These are phyloP conservation scores for Nakataea oryzae DNA, from an alignment of 2,329 filamentous ascomycete genomes.

Conservation along the genomic window DNA sequence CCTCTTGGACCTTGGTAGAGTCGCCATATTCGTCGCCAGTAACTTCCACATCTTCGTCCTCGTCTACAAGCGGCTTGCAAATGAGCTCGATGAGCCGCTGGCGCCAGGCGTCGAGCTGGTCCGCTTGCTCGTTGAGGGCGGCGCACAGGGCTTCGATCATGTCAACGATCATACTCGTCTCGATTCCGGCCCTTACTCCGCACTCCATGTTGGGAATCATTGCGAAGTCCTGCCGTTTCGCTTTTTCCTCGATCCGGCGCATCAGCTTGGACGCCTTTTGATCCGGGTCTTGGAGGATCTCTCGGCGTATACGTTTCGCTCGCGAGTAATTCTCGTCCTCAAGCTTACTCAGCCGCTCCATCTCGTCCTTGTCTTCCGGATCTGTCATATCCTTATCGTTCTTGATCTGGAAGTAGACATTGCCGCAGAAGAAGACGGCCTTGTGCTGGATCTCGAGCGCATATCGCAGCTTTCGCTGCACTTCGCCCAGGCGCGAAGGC, in stretches of 20 bases:
- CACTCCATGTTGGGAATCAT: constrained; percentile 51
- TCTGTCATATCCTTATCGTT: constrained; percentile 52
- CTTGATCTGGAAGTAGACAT: constrained; percentile 76
- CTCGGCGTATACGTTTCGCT: constrained; percentile 67
- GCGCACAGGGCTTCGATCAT: constrained; percentile 54
- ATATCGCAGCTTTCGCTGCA: constrained; percentile 56
- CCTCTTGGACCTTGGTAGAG: constrained; percentile 79
- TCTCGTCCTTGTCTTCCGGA: constrained; percentile 54
- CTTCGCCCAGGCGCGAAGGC: constrained; percentile 37
- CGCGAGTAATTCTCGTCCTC: constrained; percentile 67
- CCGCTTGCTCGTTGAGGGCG: constrained; percentile 62
- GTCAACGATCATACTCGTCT: constrained; percentile 57
- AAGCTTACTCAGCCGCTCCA: constrained; percentile 52
- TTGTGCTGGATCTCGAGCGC: constrained; percentile 74
- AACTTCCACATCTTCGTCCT: constrained; percentile 60
- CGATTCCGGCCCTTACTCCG: constrained; percentile 53
- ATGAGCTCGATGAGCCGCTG: constrained; percentile 62
- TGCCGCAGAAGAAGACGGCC: constrained; percentile 76
- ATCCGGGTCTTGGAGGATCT: constrained; percentile 57
- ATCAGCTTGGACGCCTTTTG: constrained; percentile 54
- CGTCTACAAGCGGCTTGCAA: constrained; percentile 67
- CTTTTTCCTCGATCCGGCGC: constrained; percentile 44
- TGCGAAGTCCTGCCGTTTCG: constrained; percentile 43
- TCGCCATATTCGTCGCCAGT: constrained; percentile 87
- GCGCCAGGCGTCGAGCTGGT: constrained; percentile 64